Evolutionary conservation across 768 basidiomycete species (phyloP).

Genomic region (Kwoniella pini): DNA sequence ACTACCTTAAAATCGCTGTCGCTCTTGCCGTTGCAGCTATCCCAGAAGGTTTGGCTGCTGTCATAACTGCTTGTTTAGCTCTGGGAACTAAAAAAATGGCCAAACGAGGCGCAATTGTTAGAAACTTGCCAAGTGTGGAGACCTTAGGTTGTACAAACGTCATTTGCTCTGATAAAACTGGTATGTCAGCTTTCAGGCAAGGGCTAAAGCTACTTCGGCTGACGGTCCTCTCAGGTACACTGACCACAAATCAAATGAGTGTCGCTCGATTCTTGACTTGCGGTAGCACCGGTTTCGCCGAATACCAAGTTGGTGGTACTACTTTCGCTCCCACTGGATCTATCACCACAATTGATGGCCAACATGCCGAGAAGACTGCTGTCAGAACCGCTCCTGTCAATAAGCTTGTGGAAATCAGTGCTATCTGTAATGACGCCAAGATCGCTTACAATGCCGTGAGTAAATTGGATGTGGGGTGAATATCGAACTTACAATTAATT

Average conservation of each 20-base stretch:
- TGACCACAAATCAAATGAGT: conserved; percentile 98
- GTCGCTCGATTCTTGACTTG: conserved; percentile 84
- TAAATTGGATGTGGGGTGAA: neutral
- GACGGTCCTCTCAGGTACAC: conserved; percentile 56
- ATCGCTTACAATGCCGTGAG: conserved; percentile 77
- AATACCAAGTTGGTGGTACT: conserved; percentile 84
- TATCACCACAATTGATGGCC: conserved; percentile 68
- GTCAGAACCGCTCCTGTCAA: conserved; percentile 51
- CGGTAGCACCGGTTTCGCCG: conserved; percentile 60
- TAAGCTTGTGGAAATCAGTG: conserved; percentile 77
- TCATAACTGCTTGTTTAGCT: conserved; percentile 95
- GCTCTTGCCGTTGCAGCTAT: conserved; percentile 98
- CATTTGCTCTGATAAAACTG: conserved; percentile 98
- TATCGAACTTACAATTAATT: conserved; percentile 18
- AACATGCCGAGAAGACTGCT: conserved; percentile 62
- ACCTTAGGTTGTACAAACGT: conserved; percentile 97
- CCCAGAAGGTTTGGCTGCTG: conserved; percentile 96
- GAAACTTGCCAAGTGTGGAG: conserved; percentile 94
- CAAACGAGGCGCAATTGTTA: conserved; percentile 95
- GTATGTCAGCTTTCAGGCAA: conserved; percentile 50
- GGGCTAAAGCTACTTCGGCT: conserved; percentile 5
- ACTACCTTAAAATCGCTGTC: conserved; percentile 99
- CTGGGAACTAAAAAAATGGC: conserved; percentile 99
- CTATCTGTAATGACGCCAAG: conserved; percentile 93
- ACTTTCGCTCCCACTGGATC: conserved; percentile 85